A percentile compares a stretch with the other conserved stretches of the same genome.
These are phyloP conservation scores for Geotrichum bryndzae DNA, from an alignment of 1,139 yeast species.

Conservation along the genomic window DNA sequence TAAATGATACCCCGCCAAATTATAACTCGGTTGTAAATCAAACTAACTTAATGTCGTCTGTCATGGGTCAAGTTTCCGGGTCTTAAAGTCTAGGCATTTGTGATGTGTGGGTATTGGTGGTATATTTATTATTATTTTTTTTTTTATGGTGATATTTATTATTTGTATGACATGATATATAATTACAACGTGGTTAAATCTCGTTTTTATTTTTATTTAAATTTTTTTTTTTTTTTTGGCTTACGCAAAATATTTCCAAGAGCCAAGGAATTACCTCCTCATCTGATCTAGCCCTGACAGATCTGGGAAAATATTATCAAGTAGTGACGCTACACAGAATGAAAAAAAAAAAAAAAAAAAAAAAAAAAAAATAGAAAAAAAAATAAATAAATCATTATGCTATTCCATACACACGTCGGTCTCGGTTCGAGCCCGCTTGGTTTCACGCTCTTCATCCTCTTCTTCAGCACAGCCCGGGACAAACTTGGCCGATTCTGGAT, in stretches of 20 bases:
- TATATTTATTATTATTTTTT: background rate
- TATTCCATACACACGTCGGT: background rate
- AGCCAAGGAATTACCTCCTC: too few species aligned
- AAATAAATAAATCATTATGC: too few species aligned
- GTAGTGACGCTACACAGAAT: background rate
- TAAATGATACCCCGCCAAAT: background rate
- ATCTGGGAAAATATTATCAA: background rate
- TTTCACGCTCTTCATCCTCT: background rate
- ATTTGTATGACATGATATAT: background rate
- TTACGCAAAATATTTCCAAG: too few species aligned
- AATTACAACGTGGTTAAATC: background rate
- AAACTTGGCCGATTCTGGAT: background rate
- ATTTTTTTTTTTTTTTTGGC: background rate
- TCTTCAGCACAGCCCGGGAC: background rate
- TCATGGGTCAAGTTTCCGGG: background rate
- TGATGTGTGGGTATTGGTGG: background rate
- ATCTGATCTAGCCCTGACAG: too few species aligned
- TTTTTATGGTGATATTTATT: background rate
- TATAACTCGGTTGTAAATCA: background rate
- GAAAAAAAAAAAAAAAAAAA: too few species aligned
- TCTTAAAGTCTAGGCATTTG: background rate
- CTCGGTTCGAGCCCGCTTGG: background rate
- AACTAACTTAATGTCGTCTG: background rate
- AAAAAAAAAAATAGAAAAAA: background rate
- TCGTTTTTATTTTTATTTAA: background rate